Evolutionary conservation across 768 basidiomycete genomes (phyloP).

Genomic region (Lactifluus hygrophoroides): DNA sequence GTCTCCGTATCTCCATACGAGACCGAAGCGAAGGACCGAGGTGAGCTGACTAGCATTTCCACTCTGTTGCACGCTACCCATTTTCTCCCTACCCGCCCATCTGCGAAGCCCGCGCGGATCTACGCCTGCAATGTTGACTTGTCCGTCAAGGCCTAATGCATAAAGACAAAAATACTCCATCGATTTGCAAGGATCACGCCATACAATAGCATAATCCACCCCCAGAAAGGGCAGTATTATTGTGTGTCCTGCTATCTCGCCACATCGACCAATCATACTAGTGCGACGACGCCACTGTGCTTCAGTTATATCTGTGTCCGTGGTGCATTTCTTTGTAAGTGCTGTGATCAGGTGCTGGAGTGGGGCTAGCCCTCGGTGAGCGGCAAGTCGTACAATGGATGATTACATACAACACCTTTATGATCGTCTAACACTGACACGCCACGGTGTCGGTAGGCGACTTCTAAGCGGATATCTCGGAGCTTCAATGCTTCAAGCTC

Average conservation of each 20-base stretch:
- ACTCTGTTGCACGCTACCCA: background rate
- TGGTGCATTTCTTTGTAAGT: background rate
- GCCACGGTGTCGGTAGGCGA: background rate
- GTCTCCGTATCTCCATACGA: background rate
- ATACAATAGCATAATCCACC: background rate
- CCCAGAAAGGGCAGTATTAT: background rate
- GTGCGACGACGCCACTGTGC: background rate
- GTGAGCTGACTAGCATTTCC: background rate
- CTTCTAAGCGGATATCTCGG: background rate
- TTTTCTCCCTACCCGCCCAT: background rate
- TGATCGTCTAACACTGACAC: background rate
- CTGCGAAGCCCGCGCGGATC: background rate
- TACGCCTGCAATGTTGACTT: background rate
- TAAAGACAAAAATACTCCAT: background rate
- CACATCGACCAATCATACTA: background rate
- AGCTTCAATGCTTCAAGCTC: background rate
- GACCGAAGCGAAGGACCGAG: background rate
- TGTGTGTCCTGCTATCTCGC: background rate
- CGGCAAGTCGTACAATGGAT: background rate
- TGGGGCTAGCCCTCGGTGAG: no score
- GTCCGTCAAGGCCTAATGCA: background rate
- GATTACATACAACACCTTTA: background rate
- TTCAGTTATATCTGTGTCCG: background rate
- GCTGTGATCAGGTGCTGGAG: no score
- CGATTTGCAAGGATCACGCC: background rate